Evolutionary conservation across 768 basidiomycete species (phyloP).

Genomic region (Coprinellus aureogranulatus): DNA sequence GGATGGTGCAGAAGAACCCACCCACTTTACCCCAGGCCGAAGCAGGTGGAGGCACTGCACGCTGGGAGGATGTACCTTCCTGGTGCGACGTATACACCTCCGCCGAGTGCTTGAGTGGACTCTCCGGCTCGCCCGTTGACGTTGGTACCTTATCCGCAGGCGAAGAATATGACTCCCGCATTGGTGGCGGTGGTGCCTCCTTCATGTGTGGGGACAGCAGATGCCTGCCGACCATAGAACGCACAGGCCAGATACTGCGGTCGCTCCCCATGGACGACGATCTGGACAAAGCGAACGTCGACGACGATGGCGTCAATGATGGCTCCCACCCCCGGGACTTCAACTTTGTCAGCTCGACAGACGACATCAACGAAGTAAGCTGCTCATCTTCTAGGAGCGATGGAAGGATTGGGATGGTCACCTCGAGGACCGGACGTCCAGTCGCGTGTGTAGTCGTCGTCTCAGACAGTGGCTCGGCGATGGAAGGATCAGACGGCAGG

Average conservation of each 20-base stretch:
- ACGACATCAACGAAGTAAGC: conserved; percentile 3
- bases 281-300: neutral
- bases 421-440: neutral
- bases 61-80: no score
- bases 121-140: no score
- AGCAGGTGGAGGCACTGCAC: no score
- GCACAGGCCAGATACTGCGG: neutral
- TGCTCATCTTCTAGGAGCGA: conserved; percentile 3
- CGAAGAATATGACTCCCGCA: neutral
- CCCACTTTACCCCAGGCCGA: neutral
- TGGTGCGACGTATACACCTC: no score
- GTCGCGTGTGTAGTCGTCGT: neutral
- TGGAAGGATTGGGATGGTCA: neutral
- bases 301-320: neutral
- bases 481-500: no score
- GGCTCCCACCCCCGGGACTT: neutral
- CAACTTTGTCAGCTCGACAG: neutral
- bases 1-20: neutral
- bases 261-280: neutral
- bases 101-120: no score
- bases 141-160: no score
- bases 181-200: neutral
- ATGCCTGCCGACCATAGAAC: neutral
- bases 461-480: neutral
- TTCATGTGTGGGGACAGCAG: conserved; percentile 7